Evolutionary conservation across 2,329 filamentous ascomycete species (phyloP).

Genomic region (Gliomastix tumulicola): DNA sequence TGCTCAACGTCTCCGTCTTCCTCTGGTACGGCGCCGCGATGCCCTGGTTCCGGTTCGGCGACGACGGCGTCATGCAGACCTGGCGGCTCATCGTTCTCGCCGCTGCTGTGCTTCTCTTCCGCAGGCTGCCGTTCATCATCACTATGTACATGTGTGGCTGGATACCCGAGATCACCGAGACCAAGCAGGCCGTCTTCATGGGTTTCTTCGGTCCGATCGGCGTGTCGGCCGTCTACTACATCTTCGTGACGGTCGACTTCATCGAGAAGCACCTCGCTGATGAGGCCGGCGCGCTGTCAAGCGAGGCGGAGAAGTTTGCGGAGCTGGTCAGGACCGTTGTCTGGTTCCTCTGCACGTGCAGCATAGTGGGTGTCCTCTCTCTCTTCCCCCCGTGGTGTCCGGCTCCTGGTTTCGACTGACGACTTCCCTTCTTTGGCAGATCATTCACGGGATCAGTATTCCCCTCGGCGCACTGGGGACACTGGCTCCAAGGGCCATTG

Average conservation of each 20-base stretch:
- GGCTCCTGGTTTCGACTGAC: neutral
- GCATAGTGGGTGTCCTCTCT: conserved; percentile 73
- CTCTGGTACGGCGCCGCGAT: conserved; percentile 86
- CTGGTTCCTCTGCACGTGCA: conserved; percentile 82
- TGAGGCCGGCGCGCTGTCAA: conserved; percentile 51
- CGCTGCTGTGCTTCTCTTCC: conserved; percentile 67
- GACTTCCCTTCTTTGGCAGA: conserved; percentile 11
- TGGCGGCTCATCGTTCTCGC: conserved; percentile 68
- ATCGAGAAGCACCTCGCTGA: conserved; percentile 42
- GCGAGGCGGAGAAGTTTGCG: conserved; percentile 57
- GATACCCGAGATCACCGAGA: conserved; percentile 72
- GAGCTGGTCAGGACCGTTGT: conserved; percentile 68
- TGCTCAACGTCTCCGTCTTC: conserved; percentile 83
- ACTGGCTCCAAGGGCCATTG: conserved; percentile 59
- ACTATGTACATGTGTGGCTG: conserved; percentile 60
- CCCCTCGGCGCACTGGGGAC: conserved; percentile 63
- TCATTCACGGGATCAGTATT: conserved; percentile 78
- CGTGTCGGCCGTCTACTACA: conserved; percentile 83
- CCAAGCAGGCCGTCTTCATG: conserved; percentile 73
- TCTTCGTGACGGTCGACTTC: conserved; percentile 76
- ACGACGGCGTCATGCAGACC: conserved; percentile 63
- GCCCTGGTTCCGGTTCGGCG: conserved; percentile 67
- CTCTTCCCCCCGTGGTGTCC: neutral
- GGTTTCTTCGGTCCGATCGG: conserved; percentile 93
- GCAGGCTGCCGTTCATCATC: conserved; percentile 71